Conservation (phyloP, 148 eudicot species). For the Rhododendron henanense region DNA sequence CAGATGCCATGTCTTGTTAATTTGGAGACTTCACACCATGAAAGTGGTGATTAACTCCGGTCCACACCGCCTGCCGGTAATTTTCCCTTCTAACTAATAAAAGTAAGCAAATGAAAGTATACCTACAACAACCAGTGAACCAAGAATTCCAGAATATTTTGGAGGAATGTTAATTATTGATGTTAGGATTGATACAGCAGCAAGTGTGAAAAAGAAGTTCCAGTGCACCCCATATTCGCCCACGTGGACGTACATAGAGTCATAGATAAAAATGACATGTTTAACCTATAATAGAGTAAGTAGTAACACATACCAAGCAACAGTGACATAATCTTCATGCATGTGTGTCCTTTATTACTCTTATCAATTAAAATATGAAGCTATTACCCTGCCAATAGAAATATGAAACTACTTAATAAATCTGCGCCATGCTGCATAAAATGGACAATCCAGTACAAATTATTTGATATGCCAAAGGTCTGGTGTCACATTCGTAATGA, state of each 20-base stretch:
- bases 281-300: neutral
- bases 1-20: too few species aligned
- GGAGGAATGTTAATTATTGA: slow-evolving; percentile 70
- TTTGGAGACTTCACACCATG: too few species aligned
- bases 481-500: neutral
- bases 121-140: slow-evolving; percentile 68
- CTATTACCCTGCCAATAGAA: neutral
- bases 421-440: neutral
- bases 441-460: neutral
- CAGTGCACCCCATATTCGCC: slow-evolving; percentile 99
- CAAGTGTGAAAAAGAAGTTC: slow-evolving; percentile 99
- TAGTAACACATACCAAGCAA: neutral
- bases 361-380: neutral
- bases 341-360: neutral
- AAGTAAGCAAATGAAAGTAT: slow-evolving; percentile 14
- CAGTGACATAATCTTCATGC: neutral
- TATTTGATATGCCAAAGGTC: neutral
- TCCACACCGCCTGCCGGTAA: too few species aligned
- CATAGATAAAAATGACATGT: neutral
- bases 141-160: slow-evolving; percentile 72
- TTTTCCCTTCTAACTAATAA: too few species aligned
- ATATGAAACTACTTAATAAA: neutral
- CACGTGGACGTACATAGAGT: slow-evolving; percentile 67
- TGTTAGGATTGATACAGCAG: slow-evolving; percentile 76
- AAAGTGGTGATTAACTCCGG: too few species aligned